Percentiles rank a stretch among this genome's conserved stretches.
Evolutionary conservation across 371 early-diverging fungal species (phyloP).

Genomic region (Circinella minor): DNA sequence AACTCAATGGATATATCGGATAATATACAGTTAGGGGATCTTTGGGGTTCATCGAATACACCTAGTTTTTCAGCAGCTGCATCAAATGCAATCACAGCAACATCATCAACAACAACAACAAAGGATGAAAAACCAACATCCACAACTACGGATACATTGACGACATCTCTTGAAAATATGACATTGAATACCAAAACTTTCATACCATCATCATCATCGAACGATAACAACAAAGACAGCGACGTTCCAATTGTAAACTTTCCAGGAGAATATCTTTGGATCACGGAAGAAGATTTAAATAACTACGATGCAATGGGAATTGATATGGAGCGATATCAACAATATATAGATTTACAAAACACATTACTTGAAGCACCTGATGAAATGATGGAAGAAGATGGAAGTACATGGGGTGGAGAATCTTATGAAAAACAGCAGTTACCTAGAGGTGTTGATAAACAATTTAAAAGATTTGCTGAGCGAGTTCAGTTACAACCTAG

Average conservation of each 20-base stretch:
- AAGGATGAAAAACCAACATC: conserved; percentile 8
- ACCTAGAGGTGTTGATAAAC: conserved; percentile 77
- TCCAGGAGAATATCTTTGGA: conserved; percentile 70
- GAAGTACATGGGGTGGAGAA: conserved; percentile 75
- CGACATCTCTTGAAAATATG: conserved; percentile 18
- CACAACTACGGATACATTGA: conserved; percentile 17
- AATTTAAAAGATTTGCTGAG: conserved; percentile 80
- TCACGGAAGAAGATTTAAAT: conserved; percentile 58
- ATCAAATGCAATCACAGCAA: conserved; percentile 2
- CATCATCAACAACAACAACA: too few relatives aligned
- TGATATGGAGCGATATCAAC: conserved; percentile 53
- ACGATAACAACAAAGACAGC: background rate
- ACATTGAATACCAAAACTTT: background rate
- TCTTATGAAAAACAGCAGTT: conserved; percentile 77
- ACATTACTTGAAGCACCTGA: conserved; percentile 30
- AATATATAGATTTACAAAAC: conserved; percentile 54
- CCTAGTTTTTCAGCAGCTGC: conserved; percentile 11
- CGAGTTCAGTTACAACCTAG: conserved; percentile 76
- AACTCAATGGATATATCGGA: background rate
- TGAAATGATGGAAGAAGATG: conserved; percentile 38
- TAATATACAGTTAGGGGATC: conserved; percentile 38
- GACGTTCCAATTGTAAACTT: conserved; percentile 34
- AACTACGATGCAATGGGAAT: conserved; percentile 27
- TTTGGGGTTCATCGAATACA: conserved; percentile 39
- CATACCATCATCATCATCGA: background rate